Conservation (phyloP, 306 rosid genomes). For the Luffa aegyptiaca region DNA sequence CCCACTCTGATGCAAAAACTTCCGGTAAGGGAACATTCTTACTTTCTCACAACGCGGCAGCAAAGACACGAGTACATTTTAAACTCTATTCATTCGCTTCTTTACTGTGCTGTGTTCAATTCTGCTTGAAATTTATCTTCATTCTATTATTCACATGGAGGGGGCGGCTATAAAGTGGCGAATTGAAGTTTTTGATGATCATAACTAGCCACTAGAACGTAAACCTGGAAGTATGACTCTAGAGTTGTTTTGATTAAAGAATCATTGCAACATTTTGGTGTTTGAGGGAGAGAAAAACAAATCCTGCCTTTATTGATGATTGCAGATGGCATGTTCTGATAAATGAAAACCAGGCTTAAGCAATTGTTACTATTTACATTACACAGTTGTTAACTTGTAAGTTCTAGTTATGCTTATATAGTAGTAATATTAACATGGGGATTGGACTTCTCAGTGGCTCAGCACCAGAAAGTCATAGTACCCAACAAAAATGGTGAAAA, state of each 20-base stretch:
- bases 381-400: background rate
- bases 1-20: background rate
- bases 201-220: background rate
- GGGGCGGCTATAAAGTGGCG: background rate
- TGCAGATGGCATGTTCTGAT: background rate
- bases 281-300: background rate
- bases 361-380: background rate
- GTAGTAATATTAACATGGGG: background rate
- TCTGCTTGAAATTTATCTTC: background rate
- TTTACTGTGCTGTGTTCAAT: background rate
- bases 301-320: background rate
- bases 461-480: conserved; percentile 34
- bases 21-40: background rate
- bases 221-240: background rate
- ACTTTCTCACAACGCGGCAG: background rate
- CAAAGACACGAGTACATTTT: background rate
- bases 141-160: background rate
- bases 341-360: background rate
- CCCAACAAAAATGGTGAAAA: conserved; percentile 53
- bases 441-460: conserved; percentile 27
- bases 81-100: background rate
- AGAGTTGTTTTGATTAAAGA: background rate
- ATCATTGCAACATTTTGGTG: background rate
- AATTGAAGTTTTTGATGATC: background rate
- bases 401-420: background rate